Percentiles rank a stretch among this genome's conserved stretches.
Evolutionary conservation across 495 filamentous ascomycete genomes (phyloP).

Genomic region (Lepraria neglecta): DNA sequence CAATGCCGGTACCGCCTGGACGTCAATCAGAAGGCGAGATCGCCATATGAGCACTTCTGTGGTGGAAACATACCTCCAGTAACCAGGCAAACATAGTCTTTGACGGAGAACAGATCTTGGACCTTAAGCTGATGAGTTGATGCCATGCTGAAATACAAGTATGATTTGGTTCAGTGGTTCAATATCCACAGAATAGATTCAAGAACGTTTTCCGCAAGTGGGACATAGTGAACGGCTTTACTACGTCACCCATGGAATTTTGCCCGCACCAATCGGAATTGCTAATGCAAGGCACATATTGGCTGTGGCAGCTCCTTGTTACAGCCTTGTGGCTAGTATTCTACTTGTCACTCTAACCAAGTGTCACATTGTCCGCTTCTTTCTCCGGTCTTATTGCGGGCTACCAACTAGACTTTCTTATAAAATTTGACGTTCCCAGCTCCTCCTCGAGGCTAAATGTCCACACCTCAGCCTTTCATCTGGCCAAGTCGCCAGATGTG

Average conservation of each 20-base stretch:
- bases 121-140: conserved; percentile 44
- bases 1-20: conserved; percentile 32
- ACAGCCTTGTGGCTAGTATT: conserved; percentile 4
- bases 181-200: not conserved
- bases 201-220: no score
- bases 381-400: no score
- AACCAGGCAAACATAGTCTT: conserved; percentile 56
- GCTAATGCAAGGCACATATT: conserved; percentile 7
- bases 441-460: no score
- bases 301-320: no score
- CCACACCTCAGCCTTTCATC: no score
- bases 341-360: not conserved
- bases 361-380: no score
- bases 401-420: no score
- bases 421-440: no score
- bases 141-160: conserved; percentile 35
- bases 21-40: not conserved
- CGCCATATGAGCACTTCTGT: no score
- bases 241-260: conserved; percentile 11
- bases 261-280: not conserved
- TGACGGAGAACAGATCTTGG: conserved; percentile 53
- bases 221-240: no score
- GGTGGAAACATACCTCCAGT: not conserved
- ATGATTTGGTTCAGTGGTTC: not conserved
- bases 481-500: no score